A percentile compares a stretch with the other conserved stretches of the same genome.
Evolutionary conservation across 2,329 filamentous ascomycete species (phyloP).

Genomic region (Orbilia ellipsospora): DNA sequence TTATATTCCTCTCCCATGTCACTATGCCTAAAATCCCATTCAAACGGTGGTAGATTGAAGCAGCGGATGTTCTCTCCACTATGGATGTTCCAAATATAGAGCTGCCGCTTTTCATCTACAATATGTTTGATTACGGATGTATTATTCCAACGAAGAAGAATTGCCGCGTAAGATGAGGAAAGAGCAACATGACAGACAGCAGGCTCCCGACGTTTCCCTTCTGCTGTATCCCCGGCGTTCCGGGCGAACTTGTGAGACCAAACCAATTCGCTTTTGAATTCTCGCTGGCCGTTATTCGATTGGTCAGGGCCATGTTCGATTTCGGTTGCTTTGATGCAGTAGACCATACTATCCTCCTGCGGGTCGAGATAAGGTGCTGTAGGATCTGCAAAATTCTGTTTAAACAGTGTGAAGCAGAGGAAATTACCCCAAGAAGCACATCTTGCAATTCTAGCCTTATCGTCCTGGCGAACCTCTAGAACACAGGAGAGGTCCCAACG

Average conservation of each 20-base stretch:
- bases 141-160: constrained; percentile 58
- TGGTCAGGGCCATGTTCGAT: constrained; percentile 4
- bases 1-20: constrained; percentile 58
- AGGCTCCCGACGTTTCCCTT: constrained; percentile 41
- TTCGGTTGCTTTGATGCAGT: constrained; percentile 55
- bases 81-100: constrained; percentile 56
- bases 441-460: constrained; percentile 57
- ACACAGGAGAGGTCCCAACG: constrained; percentile 58
- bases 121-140: constrained; percentile 55
- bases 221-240: not conserved
- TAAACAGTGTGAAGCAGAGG: constrained; percentile 58
- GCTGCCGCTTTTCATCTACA: constrained; percentile 57
- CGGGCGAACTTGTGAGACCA: constrained; percentile 36
- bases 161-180: constrained; percentile 55
- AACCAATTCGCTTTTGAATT: constrained; percentile 26
- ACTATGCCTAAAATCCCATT: constrained; percentile 59
- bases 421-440: constrained; percentile 53
- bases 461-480: constrained; percentile 55
- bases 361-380: constrained; percentile 55
- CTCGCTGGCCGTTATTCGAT: not conserved
- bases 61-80: constrained; percentile 48
- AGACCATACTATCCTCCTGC: constrained; percentile 56
- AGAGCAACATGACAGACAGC: constrained; percentile 57
- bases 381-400: constrained; percentile 53
- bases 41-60: constrained; percentile 58